Base-by-base conservation (phyloP, 305 asterid species). In the Ilex paraguariensis region DNA sequence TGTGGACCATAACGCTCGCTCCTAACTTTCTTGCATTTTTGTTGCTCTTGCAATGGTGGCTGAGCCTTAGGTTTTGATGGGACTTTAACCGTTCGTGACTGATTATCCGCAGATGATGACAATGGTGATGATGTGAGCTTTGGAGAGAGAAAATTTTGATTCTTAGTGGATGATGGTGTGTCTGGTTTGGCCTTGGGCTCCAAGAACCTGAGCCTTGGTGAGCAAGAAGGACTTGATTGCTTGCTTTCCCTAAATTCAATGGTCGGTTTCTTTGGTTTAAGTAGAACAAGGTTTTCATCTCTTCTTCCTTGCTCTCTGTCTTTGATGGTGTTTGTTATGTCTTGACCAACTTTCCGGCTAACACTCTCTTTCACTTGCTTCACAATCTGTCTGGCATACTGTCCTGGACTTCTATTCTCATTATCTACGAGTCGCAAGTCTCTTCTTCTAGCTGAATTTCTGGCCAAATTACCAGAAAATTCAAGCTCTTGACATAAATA, bases 281-380 rank as follows among this genome's bases (percentile, higher is more conserved):
- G 75, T 58, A 76, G 71, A 16, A 77, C 69, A 13, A 86, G 84
- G 65, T 76, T 72, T 59, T 79, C 86, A 62, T 87, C 86, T 64
- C 84, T 66, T 46, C 77, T 67, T 36, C 14, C 52, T 36, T 67
- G 72, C 16, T 69, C 75, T 63, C 66, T 71, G 30, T 62, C 68
- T 48, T 68, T 79, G 39, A 56, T 30, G 2, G 73, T 74, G 74
- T 88, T 91, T 45, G 97, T 86, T 46, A 88, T 83, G 62, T 91
- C 98, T 7, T 52, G 67, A 7, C 92, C 95, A 59, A 72, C 87
- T 80, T 77, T 91, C 59, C 85, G 81, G 69, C 82, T 76, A 5
- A 81, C 89, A 14, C 70, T 86, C 11, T 86, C 95, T 57, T 69
- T 83, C 9, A 88, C 81, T 74, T 88, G 94, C 74, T 81, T 84